Conservation (phyloP, 1,139 yeast genomes). For the Scheffersomyces insectosa region DNA sequence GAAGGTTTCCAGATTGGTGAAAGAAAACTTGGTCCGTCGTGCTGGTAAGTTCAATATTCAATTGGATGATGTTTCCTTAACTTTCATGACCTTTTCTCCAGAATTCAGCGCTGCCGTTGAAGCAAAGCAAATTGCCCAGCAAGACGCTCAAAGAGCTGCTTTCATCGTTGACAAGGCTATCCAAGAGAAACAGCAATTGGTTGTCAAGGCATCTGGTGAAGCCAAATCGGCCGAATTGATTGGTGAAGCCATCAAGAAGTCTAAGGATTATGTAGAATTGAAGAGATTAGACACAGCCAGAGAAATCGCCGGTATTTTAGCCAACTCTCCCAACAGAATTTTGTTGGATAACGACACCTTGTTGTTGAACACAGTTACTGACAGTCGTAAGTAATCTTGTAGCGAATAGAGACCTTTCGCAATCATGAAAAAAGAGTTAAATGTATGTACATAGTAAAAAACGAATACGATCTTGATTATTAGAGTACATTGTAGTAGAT, state of each 20-base stretch:
- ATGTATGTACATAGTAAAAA: too few species aligned
- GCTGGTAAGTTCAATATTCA: slow-evolving; percentile 85
- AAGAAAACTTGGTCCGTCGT: slow-evolving; percentile 88
- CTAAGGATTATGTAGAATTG: slow-evolving; percentile 91
- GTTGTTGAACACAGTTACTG: slow-evolving; percentile 83
- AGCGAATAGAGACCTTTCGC: too few species aligned
- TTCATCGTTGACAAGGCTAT: slow-evolving; percentile 94
- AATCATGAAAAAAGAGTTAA: too few species aligned
- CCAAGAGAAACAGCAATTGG: slow-evolving; percentile 95
- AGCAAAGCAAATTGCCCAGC: slow-evolving; percentile 98
- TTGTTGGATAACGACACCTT: slow-evolving; percentile 90
- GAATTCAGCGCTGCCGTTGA: slow-evolving; percentile 98
- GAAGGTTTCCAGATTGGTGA: slow-evolving; percentile 85
- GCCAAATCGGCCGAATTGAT: slow-evolving; percentile 97
- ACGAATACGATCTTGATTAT: too few species aligned
- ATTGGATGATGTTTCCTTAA: slow-evolving; percentile 93
- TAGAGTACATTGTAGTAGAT: too few species aligned
- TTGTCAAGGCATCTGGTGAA: slow-evolving; percentile 97
- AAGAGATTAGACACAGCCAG: slow-evolving; percentile 96
- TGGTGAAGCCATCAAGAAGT: slow-evolving; percentile 98
- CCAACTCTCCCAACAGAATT: slow-evolving; percentile 87
- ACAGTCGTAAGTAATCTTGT: slow-evolving; percentile 43
- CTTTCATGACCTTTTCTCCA: slow-evolving; percentile 95
- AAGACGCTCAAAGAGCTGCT: slow-evolving; percentile 98
- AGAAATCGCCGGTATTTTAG: slow-evolving; percentile 85